Conservation (phyloP, 73 alveolate genomes). For the Tetrahymena malaccensis region DNA sequence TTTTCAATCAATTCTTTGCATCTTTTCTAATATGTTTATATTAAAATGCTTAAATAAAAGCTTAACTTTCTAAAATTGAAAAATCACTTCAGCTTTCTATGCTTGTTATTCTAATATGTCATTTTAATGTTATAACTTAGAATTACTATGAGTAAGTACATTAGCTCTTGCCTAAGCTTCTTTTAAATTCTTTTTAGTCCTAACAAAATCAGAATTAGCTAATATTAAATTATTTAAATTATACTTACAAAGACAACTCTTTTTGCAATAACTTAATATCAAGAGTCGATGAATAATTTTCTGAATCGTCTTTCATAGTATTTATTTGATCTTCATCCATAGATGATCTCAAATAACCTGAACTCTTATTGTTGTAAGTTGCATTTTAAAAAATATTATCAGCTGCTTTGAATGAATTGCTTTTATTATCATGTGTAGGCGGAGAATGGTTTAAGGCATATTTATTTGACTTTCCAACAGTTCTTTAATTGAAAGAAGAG, state of each 20-base stretch:
- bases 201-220: neutral
- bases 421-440: neutral
- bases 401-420: neutral
- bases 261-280: neutral
- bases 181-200: neutral
- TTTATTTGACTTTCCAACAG: neutral
- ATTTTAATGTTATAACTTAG: neutral
- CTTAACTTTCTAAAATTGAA: neutral
- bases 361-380: neutral
- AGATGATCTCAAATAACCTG: neutral
- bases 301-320: neutral
- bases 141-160: neutral
- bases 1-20: neutral
- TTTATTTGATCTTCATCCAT: neutral
- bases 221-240: neutral
- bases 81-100: neutral
- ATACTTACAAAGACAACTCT: neutral
- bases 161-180: neutral
- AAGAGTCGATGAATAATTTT: neutral
- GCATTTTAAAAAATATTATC: neutral
- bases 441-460: neutral
- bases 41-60: neutral
- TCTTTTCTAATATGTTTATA: neutral
- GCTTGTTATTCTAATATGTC: neutral
- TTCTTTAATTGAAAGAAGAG: neutral